These are phyloP conservation scores for Pueraria montana DNA, from an alignment of 306 rosid species.

Conservation along the genomic window DNA sequence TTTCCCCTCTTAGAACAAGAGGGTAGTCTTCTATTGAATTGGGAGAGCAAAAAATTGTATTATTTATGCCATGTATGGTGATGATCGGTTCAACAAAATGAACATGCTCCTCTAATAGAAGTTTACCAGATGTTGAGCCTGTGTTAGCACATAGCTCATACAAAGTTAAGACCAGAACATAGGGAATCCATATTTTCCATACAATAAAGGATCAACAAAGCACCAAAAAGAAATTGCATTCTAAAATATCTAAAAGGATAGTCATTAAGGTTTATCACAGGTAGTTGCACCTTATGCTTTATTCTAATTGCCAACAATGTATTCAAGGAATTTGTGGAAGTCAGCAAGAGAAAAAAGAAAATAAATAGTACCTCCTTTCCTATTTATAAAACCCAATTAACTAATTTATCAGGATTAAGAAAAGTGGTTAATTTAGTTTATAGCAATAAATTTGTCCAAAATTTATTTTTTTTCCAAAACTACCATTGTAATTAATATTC, in stretches of 20 bases:
- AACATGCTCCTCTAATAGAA: constrained; percentile 33
- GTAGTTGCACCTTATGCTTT: constrained; percentile 31
- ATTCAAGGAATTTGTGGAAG: neutral
- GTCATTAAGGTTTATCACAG: constrained; percentile 1
- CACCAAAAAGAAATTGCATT: constrained; percentile 11
- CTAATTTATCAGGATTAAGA: no score
- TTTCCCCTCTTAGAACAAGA: constrained; percentile 11
- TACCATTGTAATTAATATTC: no score
- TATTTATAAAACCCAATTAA: no score
- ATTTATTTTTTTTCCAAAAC: no score
- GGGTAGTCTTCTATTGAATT: constrained; percentile 6
- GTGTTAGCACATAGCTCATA: constrained; percentile 38
- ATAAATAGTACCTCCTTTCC: no score
- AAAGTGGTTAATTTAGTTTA: no score
- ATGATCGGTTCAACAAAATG: constrained; percentile 29
- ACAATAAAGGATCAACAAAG: constrained; percentile 13
- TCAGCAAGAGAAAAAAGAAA: no score
- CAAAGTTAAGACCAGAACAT: constrained; percentile 4
- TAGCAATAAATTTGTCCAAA: no score
- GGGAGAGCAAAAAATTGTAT: neutral
- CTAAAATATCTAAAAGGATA: neutral
- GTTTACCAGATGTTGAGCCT: neutral
- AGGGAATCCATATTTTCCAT: constrained; percentile 8
- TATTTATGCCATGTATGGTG: neutral
- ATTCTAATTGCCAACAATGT: constrained; percentile 10